These are phyloP conservation scores for Starmerella powellii DNA, from an alignment of 805 yeast genomes.

Conservation along the genomic window DNA sequence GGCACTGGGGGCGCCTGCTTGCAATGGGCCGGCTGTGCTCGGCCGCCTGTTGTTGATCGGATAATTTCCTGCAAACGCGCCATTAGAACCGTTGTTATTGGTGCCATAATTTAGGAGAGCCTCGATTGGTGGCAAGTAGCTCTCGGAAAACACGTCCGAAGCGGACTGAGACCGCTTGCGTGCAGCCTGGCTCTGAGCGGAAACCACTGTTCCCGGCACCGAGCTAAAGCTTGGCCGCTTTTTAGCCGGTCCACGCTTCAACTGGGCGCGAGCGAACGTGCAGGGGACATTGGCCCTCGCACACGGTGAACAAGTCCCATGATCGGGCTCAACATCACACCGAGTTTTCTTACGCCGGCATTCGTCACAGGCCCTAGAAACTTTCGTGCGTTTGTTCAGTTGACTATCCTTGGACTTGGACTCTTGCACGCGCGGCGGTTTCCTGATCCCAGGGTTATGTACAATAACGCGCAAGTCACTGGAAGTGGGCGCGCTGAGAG, in stretches of 20 bases:
- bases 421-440: background rate
- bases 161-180: slow-evolving; percentile 6
- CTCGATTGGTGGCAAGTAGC: slow-evolving; percentile 11
- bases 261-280: slow-evolving; percentile 44
- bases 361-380: slow-evolving; percentile 27
- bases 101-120: slow-evolving; percentile 1
- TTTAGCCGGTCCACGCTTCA: slow-evolving; percentile 53
- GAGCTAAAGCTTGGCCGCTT: slow-evolving; percentile 27
- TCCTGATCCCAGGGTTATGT: no score
- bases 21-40: background rate
- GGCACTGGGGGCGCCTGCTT: background rate
- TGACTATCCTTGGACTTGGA: background rate
- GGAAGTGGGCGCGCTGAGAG: no score
- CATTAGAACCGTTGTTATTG: no score
- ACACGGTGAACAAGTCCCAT: slow-evolving; percentile 39
- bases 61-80: background rate
- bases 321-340: slow-evolving; percentile 30
- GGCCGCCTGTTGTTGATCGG: no score
- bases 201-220: background rate
- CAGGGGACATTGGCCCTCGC: slow-evolving; percentile 40
- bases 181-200: background rate
- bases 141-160: background rate
- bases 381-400: slow-evolving; percentile 22
- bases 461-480: no score
- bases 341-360: slow-evolving; percentile 37